Evolutionary conservation across 345 rosid species (phyloP).

Genomic region (Rhodamnia argentea): DNA sequence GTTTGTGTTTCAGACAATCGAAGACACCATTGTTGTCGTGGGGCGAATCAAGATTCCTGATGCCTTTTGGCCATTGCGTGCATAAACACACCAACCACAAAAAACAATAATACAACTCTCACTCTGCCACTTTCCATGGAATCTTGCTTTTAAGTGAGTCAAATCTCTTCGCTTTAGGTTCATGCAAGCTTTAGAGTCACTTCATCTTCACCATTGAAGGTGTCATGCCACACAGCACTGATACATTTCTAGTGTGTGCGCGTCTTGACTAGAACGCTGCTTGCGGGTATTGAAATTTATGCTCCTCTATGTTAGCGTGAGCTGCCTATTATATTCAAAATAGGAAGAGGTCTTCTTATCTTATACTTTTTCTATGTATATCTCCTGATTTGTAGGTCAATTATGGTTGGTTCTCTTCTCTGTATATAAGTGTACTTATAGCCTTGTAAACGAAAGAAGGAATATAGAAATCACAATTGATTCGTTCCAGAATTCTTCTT

Average conservation of each 20-base stretch:
- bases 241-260: neutral
- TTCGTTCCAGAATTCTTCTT: no score
- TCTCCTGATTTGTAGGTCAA: no score
- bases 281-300: neutral
- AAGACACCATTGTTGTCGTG: neutral
- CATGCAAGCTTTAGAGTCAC: neutral
- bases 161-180: neutral
- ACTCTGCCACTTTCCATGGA: neutral
- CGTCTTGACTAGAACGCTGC: neutral
- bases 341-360: no score
- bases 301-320: no score
- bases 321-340: no score
- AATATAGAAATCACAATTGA: no score
- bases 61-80: neutral
- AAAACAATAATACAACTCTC: neutral
- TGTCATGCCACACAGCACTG: neutral
- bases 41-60: neutral
- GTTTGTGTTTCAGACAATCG: neutral
- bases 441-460: no score
- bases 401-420: no score
- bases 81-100: neutral
- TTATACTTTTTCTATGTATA: no score
- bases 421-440: no score
- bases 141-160: neutral
- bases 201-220: neutral